Base-by-base conservation (phyloP, 192 early-diverging fungal species). In the Anaeromyces robustus region DNA sequence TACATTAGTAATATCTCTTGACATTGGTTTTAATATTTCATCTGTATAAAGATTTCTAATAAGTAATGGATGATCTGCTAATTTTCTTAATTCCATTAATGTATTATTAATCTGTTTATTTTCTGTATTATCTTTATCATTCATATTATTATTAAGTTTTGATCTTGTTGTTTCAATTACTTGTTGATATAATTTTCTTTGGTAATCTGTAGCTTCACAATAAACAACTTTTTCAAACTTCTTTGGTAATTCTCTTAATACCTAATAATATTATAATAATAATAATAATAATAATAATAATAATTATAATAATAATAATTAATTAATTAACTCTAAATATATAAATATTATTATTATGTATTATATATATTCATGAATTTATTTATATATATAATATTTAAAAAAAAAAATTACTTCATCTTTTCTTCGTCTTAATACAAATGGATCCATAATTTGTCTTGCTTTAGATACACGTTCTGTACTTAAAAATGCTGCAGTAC, bases 1-100 rank as follows among this genome's bases (percentile, higher is more conserved):
- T 83, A 88, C 88, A 82, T 80, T 82, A 83, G 87, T 88, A 29
- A 96, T 89, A 43, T 81, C 82, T 79, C 89, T 90, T 29, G 93
- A 88, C 90, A 97, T 96, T 17, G 85, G 81, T 77, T 85, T 81
- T 5, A 97, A 77, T 52, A 84, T 86, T 0, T 81, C 83, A 80
- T 89, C 85, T 0, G 83, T 85, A 83, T 94, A 97, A 3, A 86
- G 81, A 78, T 87, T 84, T 78, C 96, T 85, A 80, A 94, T 85
- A 1, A 97, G 84, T 83, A 97, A 82, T 16, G 94, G 96, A 83
- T 97, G 96, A 81, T 93, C 90, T 13, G 95, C 91, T 0, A 90
- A 92, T 82, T 97, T 97, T 29, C 96, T 89, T 81, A 97, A 87
- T 77, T 95, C 86, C 92, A 97, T 94, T 28, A 96, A 81, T 16